phyloP scores from a whole-genome alignment of 345 rosid species.

The Camelina sativa region DNA sequence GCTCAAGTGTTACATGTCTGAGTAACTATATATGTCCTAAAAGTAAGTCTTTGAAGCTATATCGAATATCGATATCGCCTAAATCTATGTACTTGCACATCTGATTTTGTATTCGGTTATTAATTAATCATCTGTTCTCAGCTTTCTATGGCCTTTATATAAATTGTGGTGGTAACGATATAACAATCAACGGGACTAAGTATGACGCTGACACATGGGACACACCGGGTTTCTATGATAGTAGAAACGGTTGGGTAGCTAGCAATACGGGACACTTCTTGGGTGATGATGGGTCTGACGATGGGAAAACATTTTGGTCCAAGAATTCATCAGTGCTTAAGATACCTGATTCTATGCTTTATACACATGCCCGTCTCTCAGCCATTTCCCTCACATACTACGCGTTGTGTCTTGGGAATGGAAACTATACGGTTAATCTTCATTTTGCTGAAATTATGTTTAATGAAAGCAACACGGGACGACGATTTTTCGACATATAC shows the following conservation, averaged over 20 bases:
- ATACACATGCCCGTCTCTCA: slow-evolving; percentile 52
- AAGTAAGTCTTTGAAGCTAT: slow-evolving; percentile 36
- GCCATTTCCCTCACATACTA: slow-evolving; percentile 69
- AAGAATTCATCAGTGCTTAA: slow-evolving; percentile 42
- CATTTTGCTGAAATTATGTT: slow-evolving; percentile 78
- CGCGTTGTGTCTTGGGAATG: slow-evolving; percentile 55
- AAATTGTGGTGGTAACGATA: slow-evolving; percentile 63
- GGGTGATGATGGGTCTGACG: slow-evolving; percentile 54
- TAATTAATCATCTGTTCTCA: slow-evolving; percentile 22
- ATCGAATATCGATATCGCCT: no score
- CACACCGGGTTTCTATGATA: slow-evolving; percentile 23
- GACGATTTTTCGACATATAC: slow-evolving; percentile 63
- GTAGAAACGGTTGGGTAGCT: slow-evolving; percentile 57
- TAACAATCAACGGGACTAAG: slow-evolving; percentile 41
- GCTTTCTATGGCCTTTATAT: slow-evolving; percentile 56
- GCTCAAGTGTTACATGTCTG: slow-evolving; percentile 32
- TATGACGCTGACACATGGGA: slow-evolving; percentile 57
- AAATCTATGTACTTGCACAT: neutral
- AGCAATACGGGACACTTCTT: slow-evolving; percentile 68
- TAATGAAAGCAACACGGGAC: slow-evolving; percentile 48
- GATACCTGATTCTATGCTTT: slow-evolving; percentile 45
- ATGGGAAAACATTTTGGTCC: slow-evolving; percentile 14
- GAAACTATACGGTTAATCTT: slow-evolving; percentile 62
- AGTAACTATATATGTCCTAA: slow-evolving; percentile 20
- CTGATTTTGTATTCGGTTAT: neutral